phyloP scores from a whole-genome alignment of 2,329 filamentous ascomycete species.

The Alternaria burnsii region DNA sequence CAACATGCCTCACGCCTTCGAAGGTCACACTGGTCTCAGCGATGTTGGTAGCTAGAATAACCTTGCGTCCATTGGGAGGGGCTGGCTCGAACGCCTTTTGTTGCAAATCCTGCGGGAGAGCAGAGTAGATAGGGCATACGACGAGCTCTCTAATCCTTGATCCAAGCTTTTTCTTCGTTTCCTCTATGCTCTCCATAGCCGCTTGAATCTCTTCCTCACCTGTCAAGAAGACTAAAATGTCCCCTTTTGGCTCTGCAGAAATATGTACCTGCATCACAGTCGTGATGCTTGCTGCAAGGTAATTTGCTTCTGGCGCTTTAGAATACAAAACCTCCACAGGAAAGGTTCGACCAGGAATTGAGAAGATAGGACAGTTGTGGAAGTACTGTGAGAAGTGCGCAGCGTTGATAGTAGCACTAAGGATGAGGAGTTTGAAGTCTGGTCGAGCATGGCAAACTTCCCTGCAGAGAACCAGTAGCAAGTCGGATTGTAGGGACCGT shows the following conservation, averaged over 20 bases:
- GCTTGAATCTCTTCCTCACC: slow-evolving; percentile 96
- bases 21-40: slow-evolving; percentile 96
- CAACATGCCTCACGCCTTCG: slow-evolving; percentile 65
- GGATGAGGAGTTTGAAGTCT: slow-evolving; percentile 86
- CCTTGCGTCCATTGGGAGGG: slow-evolving; percentile 77
- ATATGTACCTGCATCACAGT: slow-evolving; percentile 96
- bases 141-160: slow-evolving; percentile 85
- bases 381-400: slow-evolving; percentile 68
- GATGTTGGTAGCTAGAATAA: slow-evolving; percentile 95
- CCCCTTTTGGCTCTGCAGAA: slow-evolving; percentile 72
- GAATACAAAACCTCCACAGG: neutral
- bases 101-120: slow-evolving; percentile 65
- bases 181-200: slow-evolving; percentile 81
- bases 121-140: slow-evolving; percentile 93
- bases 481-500: slow-evolving; percentile 80
- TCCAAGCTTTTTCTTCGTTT: slow-evolving; percentile 87
- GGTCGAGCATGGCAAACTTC: slow-evolving; percentile 84
- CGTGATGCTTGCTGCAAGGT: slow-evolving; percentile 87
- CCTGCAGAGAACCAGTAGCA: slow-evolving; percentile 86
- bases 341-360: slow-evolving; percentile 53
- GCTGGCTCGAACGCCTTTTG: slow-evolving; percentile 85
- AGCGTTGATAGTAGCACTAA: neutral
- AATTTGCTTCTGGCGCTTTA: slow-evolving; percentile 84
- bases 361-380: slow-evolving; percentile 91
- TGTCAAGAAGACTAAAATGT: slow-evolving; percentile 93